Conservation (phyloP, 768 basidiomycete species). For the Amanita pallidorosea region DNA sequence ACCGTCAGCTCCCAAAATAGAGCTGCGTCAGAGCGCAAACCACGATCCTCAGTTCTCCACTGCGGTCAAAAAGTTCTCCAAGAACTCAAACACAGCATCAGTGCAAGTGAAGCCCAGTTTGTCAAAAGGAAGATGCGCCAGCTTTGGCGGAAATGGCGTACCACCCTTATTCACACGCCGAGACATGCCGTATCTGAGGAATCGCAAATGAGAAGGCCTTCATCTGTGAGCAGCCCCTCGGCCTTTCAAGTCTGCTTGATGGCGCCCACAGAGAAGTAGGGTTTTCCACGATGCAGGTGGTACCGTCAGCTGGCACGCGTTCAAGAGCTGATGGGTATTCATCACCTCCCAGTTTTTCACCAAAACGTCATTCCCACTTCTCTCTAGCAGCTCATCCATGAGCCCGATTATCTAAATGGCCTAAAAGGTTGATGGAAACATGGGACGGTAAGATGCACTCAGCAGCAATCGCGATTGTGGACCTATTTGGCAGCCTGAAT, state of each 20-base stretch:
- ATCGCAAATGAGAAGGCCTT: conserved; percentile 51
- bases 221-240: conserved; percentile 44
- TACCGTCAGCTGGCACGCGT: conserved; percentile 56
- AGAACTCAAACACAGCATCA: conserved; percentile 41
- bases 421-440: no score
- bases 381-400: no score
- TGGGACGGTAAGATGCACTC: no score
- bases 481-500: no score
- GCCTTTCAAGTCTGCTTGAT: conserved; percentile 6
- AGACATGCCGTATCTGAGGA: conserved; percentile 60
- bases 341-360: no score
- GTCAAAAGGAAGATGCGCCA: conserved; percentile 29
- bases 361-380: no score
- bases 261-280: conserved; percentile 47
- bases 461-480: no score
- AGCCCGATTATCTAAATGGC: no score
- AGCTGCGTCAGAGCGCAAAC: not conserved
- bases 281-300: conserved; percentile 43
- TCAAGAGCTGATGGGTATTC: no score
- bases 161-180: conserved; percentile 37
- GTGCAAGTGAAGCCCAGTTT: conserved; percentile 51
- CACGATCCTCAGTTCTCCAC: conserved; percentile 39
- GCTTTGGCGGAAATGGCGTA: conserved; percentile 24
- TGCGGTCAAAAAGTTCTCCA: conserved; percentile 50
- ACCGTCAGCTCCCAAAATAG: conserved; percentile 2